Evolutionary conservation across 768 basidiomycete species (phyloP).

Genomic region (Lentinus brumalis): DNA sequence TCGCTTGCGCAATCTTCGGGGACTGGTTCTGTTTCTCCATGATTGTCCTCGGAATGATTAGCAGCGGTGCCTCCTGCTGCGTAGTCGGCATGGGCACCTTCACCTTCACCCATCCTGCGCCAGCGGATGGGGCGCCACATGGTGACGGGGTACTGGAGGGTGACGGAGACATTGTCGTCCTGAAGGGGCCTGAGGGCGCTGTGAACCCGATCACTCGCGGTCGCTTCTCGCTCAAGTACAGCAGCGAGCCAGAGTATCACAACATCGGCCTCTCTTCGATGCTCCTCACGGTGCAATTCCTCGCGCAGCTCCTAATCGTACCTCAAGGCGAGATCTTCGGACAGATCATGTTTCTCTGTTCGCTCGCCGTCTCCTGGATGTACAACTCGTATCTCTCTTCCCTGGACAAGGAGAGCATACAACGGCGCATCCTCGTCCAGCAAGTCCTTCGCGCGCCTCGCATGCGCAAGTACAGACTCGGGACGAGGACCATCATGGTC

Average conservation of each 20-base stretch:
- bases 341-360: conserved; percentile 11
- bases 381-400: conserved; percentile 8
- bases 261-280: conserved; percentile 6
- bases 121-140: conserved; percentile 6
- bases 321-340: conserved; percentile 8
- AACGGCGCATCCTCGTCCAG: background rate
- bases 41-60: conserved; percentile 16
- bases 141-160: conserved; percentile 10
- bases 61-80: conserved; percentile 13
- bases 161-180: conserved; percentile 8
- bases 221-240: conserved; percentile 13
- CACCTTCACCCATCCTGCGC: conserved; percentile 14
- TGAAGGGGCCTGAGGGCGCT: conserved; percentile 15
- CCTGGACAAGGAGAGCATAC: conserved; percentile 6
- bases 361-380: conserved; percentile 8
- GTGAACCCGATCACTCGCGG: conserved; percentile 19
- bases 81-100: conserved; percentile 7
- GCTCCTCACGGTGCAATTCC: conserved; percentile 6
- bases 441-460: background rate
- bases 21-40: conserved; percentile 19
- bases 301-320: conserved; percentile 3
- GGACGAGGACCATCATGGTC: background rate
- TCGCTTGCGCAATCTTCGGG: conserved; percentile 8
- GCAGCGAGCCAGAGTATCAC: conserved; percentile 17
- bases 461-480: background rate